Evolutionary conservation across 306 rosid genomes (phyloP).

Genomic region (Benincasa hispida): DNA sequence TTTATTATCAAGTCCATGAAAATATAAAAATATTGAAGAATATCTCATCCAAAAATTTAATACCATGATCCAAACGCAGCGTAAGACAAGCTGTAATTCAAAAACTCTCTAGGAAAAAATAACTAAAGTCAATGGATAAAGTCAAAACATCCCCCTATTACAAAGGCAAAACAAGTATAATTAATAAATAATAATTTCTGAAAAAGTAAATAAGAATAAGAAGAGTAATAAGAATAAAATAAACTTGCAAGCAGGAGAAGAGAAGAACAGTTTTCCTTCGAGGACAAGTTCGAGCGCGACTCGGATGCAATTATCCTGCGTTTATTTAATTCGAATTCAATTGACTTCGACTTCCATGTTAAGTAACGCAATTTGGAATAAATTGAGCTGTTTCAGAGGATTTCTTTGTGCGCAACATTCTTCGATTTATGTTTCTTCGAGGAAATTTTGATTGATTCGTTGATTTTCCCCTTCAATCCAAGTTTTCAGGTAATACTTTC

Average conservation of each 20-base stretch:
- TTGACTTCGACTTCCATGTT: background rate
- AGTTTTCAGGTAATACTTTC: background rate
- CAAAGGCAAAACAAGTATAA: background rate
- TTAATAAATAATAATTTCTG: background rate
- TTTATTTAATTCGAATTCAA: conserved; percentile 3
- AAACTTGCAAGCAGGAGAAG: background rate
- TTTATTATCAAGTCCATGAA: too few relatives aligned
- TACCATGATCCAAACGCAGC: too few relatives aligned
- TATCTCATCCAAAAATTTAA: too few relatives aligned
- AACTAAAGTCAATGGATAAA: too few relatives aligned
- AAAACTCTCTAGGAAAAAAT: too few relatives aligned
- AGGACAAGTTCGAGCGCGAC: background rate
- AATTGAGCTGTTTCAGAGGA: background rate
- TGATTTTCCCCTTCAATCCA: background rate
- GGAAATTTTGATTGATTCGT: background rate
- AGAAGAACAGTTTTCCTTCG: background rate
- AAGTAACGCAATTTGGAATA: background rate
- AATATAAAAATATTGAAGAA: too few relatives aligned
- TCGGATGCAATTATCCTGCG: background rate
- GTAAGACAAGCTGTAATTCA: too few relatives aligned
- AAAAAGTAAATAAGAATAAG: too few relatives aligned
- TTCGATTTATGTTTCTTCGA: background rate
- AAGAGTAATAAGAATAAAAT: background rate
- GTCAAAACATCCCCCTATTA: background rate
- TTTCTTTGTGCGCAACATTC: background rate